phyloP scores from a whole-genome alignment of 495 filamentous ascomycete genomes.

The Hypoxylon trugodes region DNA sequence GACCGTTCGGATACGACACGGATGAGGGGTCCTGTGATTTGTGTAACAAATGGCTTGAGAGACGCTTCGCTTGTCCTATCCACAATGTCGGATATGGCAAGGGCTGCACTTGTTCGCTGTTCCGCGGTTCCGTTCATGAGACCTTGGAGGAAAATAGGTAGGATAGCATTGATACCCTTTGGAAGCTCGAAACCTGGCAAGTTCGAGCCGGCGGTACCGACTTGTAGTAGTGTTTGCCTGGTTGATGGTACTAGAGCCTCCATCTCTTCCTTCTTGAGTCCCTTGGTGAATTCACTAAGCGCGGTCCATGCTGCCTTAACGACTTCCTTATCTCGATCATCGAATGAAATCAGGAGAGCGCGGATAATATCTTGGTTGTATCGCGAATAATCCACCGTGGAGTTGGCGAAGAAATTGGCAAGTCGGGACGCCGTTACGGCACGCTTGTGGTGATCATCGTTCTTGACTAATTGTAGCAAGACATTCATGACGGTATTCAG shows the following conservation, averaged over 20 bases:
- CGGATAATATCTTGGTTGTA: slow-evolving; percentile 96
- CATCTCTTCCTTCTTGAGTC: slow-evolving; percentile 97
- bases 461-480: slow-evolving; percentile 84
- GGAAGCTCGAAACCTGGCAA: slow-evolving; percentile 90
- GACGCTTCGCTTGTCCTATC: slow-evolving; percentile 86
- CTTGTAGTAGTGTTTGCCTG: slow-evolving; percentile 80
- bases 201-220: slow-evolving; percentile 85
- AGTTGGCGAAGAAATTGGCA: slow-evolving; percentile 84
- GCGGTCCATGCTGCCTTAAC: slow-evolving; percentile 94
- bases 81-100: slow-evolving; percentile 94
- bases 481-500: slow-evolving; percentile 94
- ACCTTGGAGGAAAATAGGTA: slow-evolving; percentile 97
- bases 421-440: slow-evolving; percentile 80
- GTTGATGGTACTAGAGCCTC: slow-evolving; percentile 90
- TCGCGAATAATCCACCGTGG: slow-evolving; percentile 87
- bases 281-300: slow-evolving; percentile 84
- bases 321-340: slow-evolving; percentile 82
- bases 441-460: slow-evolving; percentile 88
- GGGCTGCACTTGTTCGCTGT: slow-evolving; percentile 87
- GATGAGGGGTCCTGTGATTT: slow-evolving; percentile 97
- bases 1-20: slow-evolving; percentile 96
- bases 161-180: slow-evolving; percentile 95
- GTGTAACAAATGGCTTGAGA: slow-evolving; percentile 91
- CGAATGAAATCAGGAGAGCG: slow-evolving; percentile 87
- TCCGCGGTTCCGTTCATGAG: slow-evolving; percentile 94